Conservation (phyloP, 1,139 yeast genomes). For the Yamadazyma diospyri region DNA sequence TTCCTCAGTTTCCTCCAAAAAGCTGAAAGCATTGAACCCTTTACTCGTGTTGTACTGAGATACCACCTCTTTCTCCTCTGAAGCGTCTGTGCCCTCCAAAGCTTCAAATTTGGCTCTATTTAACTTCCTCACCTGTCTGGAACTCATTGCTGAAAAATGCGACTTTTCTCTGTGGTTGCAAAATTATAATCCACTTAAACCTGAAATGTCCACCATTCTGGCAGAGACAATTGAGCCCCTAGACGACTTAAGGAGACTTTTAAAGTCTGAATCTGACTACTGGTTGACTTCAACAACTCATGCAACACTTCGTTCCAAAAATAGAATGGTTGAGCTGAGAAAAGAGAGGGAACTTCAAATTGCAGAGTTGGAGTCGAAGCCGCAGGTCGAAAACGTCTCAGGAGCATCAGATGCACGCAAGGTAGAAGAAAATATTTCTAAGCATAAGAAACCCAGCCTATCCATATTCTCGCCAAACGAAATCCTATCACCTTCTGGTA, state of each 20-base stretch:
- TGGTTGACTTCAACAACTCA: neutral
- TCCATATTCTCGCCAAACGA: slow-evolving; percentile 12
- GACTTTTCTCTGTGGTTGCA: slow-evolving; percentile 10
- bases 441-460: no score
- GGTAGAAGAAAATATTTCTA: no score
- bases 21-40: slow-evolving; percentile 51
- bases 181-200: slow-evolving; percentile 1
- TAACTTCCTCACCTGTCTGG: slow-evolving; percentile 58
- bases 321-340: slow-evolving; percentile 4
- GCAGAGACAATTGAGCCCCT: neutral
- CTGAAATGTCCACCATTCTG: neutral
- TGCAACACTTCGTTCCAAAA: slow-evolving; percentile 4
- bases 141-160: slow-evolving; percentile 45
- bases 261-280: slow-evolving; percentile 8
- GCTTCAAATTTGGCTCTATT: slow-evolving; percentile 21
- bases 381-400: no score
- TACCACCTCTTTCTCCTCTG: slow-evolving; percentile 14
- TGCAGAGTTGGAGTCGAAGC: neutral
- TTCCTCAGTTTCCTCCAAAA: slow-evolving; percentile 43
- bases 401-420: no score
- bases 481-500: slow-evolving; percentile 20
- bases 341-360: slow-evolving; percentile 1
- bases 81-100: neutral
- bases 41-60: slow-evolving; percentile 16
- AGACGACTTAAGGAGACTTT: slow-evolving; percentile 3